Evolutionary conservation across 2,329 filamentous ascomycete species (phyloP).

Genomic region (Thelonectria rubi): DNA sequence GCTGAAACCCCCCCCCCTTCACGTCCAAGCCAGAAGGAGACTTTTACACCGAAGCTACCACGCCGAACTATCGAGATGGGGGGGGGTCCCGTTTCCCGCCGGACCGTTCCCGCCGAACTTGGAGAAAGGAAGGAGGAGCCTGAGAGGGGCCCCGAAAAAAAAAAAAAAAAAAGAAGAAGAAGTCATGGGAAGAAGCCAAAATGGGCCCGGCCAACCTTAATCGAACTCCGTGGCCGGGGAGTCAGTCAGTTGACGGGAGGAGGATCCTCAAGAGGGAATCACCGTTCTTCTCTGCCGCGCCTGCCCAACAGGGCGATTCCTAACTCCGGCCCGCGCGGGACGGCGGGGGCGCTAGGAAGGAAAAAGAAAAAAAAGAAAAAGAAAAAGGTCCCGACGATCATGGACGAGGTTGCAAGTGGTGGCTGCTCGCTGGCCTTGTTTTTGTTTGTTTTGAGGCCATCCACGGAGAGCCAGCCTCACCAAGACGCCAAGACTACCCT

Average conservation of each 20-base stretch:
- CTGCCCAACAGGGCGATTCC: conserved; percentile 7
- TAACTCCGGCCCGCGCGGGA: conserved; percentile 9
- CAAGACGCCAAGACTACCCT: not conserved
- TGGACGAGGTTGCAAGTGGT: too few species aligned
- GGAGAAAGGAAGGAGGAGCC: too few species aligned
- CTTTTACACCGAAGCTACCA: conserved; percentile 1
- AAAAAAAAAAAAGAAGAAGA: too few species aligned
- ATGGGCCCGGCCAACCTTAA: conserved; percentile 3
- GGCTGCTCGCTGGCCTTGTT: too few species aligned
- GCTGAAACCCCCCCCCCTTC: too few species aligned
- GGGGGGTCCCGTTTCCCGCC: not conserved
- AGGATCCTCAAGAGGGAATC: too few species aligned
- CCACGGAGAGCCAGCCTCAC: conserved; percentile 4
- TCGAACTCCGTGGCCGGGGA: not conserved
- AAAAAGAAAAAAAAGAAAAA: too few species aligned
- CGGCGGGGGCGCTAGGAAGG: too few species aligned
- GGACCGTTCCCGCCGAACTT: conserved; percentile 9
- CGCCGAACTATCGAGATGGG: conserved; percentile 5
- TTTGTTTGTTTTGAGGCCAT: conserved; percentile 11
- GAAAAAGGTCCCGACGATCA: too few species aligned
- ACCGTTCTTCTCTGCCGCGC: too few species aligned
- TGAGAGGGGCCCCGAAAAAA: too few species aligned
- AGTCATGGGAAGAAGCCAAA: conserved; percentile 1
- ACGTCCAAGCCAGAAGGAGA: conserved; percentile 1
- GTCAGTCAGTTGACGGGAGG: too few species aligned